These are phyloP conservation scores for Hansenula lynferdii DNA, from an alignment of 1,139 yeast genomes.

Conservation along the genomic window DNA sequence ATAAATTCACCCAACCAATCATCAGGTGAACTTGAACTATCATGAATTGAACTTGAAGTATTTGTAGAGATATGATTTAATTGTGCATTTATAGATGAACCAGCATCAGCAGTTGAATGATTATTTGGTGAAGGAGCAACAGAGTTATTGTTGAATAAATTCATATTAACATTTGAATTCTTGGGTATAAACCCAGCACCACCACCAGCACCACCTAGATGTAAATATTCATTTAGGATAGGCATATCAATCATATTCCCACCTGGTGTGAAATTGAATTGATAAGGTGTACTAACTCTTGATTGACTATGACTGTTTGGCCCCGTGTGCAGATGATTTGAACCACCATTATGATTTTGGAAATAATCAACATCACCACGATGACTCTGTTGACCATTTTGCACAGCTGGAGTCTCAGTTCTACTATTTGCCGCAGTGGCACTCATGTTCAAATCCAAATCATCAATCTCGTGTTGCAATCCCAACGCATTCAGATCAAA, in stretches of 20 bases:
- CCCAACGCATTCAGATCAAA: slow-evolving; percentile 35
- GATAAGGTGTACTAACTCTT: slow-evolving; percentile 30
- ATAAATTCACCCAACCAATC: slow-evolving; percentile 71
- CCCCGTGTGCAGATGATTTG: too few species aligned
- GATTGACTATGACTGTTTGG: too few species aligned
- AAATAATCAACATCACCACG: slow-evolving; percentile 7
- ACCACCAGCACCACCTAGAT: slow-evolving; percentile 25
- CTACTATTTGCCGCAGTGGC: not conserved
- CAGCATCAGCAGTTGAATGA: slow-evolving; percentile 5
- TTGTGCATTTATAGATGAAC: slow-evolving; percentile 2
- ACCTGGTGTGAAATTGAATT: slow-evolving; percentile 28
- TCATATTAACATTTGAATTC: too few species aligned
- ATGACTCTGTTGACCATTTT: not conserved
- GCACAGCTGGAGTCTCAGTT: not conserved
- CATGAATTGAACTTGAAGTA: slow-evolving; percentile 12
- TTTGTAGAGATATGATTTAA: slow-evolving; percentile 5
- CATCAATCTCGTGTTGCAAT: slow-evolving; percentile 26
- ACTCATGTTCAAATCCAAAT: slow-evolving; percentile 23
- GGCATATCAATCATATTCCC: slow-evolving; percentile 26
- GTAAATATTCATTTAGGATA: slow-evolving; percentile 24
- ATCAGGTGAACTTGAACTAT: slow-evolving; percentile 21
- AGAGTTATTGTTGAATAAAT: too few species aligned
- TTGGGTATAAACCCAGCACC: slow-evolving; percentile 26
- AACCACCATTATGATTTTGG: not conserved
- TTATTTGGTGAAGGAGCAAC: not conserved